A percentile compares a stretch with the other conserved stretches of the same genome.
Evolutionary conservation across 2,329 filamentous ascomycete genomes (phyloP).

Genomic region (Botryotinia globosa): DNA sequence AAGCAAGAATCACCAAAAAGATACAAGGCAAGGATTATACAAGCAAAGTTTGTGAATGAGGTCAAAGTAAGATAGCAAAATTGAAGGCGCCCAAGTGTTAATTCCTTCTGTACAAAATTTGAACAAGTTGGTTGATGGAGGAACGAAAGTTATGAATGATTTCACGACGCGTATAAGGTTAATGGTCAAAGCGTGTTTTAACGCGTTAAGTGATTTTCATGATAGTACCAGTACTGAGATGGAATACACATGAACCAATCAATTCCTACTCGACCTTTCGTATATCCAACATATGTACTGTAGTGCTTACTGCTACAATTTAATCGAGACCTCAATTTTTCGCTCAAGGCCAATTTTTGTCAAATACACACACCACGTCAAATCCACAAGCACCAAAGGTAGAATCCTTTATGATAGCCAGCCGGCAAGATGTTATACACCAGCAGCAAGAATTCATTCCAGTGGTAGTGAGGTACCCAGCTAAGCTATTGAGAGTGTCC

Average conservation of each 20-base stretch:
- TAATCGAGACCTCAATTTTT: background rate
- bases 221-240: background rate
- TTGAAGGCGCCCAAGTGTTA: constrained; percentile 20
- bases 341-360: background rate
- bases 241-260: background rate
- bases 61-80: constrained; percentile 22
- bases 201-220: constrained; percentile 35
- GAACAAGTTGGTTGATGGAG: constrained; percentile 14
- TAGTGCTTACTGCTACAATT: background rate
- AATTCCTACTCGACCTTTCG: background rate
- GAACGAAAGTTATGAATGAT: constrained; percentile 22
- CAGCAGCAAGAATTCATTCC: background rate
- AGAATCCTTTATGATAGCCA: constrained; percentile 1
- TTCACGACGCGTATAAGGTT: constrained; percentile 24
- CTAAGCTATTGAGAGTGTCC: background rate
- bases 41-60: background rate
- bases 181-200: constrained; percentile 23
- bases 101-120: constrained; percentile 14
- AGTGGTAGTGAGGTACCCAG: background rate
- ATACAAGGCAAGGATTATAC: constrained; percentile 12
- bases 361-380: too few species aligned
- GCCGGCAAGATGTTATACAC: background rate
- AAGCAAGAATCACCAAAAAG: constrained; percentile 15
- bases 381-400: background rate
- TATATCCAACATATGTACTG: too few species aligned